Evolutionary conservation across 2,329 filamentous ascomycete species (phyloP).

Genomic region (Cucurbitaria berberidis): DNA sequence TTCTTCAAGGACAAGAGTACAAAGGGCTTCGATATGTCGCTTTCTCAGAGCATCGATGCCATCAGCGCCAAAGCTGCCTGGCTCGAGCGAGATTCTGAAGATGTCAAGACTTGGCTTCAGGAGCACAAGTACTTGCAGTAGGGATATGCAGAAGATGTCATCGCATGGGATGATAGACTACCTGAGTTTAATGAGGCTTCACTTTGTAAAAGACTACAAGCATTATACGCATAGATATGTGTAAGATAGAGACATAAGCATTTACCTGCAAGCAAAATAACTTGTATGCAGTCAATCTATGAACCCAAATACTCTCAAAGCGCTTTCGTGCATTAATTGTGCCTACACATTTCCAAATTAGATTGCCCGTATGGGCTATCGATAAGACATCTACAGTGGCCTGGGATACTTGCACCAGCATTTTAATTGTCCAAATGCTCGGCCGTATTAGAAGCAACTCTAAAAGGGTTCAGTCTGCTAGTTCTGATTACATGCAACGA

Average conservation of each 20-base stretch:
- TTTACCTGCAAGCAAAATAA: background rate
- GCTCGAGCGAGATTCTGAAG: conserved; percentile 75
- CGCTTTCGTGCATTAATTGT: no score
- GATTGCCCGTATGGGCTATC: no score
- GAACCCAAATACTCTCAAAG: background rate
- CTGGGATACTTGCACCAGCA: no score
- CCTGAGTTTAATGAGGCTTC: background rate
- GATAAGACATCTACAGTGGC: no score
- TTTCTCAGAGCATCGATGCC: conserved; percentile 88
- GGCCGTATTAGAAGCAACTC: no score
- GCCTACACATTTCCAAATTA: no score
- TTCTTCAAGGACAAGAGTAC: conserved; percentile 87
- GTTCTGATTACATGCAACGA: background rate
- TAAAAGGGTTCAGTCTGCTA: no score
- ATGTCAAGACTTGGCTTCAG: conserved; percentile 76
- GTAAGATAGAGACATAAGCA: background rate
- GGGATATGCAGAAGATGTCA: background rate
- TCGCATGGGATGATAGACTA: background rate
- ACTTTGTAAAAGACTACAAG: background rate
- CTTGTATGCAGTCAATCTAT: background rate
- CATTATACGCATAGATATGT: background rate
- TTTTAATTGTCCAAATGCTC: no score
- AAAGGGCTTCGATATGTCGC: conserved; percentile 83
- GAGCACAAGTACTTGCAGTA: conserved; percentile 65
- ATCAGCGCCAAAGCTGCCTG: conserved; percentile 85